Evolutionary conservation across 1,284 basidiomycete genomes (phyloP), one percentile per base, ranked within the genome.

Genomic region (Rhodotorula sp.): DNA sequence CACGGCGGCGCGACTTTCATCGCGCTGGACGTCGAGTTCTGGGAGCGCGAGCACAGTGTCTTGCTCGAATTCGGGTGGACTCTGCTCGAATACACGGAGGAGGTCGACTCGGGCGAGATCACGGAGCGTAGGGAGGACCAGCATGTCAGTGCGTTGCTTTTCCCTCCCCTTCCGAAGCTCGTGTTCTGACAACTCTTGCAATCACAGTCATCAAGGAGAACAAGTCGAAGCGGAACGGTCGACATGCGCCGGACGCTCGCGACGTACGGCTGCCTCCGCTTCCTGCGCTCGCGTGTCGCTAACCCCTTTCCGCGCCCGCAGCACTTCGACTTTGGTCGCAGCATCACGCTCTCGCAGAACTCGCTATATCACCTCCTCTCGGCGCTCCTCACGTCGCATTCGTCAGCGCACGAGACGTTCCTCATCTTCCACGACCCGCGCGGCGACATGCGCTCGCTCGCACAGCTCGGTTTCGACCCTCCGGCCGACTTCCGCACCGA

Each of bases 361-460:
- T 48, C 62, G 2, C 50, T 74, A 23, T 67, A 48, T 45, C 59
- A 60, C 34, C 67, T 72, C 45, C 68, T 75, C 10, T 64, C 67
- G 19, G 74, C 66, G 7, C 61, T 73, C 61, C 44, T 75, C 64
- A 34, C 58, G 12, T 61, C 66, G 17, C 49, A 68, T 16, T 68
- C 71, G 27, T 44, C 68, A 13, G 27, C 61, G 4, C 52, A 68
- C 13, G 68, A 66, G 19, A 42, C 73, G n/a, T 72, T 66, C 59
- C 63, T 75, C 65, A 44, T 73, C 48, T 75, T 75, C 58, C 74
- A 75, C 63, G 74, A 75, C 48, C 63, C 74, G 19, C 60, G 68
- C 17, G 46, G n/a, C 12, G 74, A 75, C 52, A 48, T 75, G 25
- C 25, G 42, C 17, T 53, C 68, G 0, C 66, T 75, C 25, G 13